phyloP scores from a whole-genome alignment of 352 stramenopile species.

The Phytophthora litchii region DNA sequence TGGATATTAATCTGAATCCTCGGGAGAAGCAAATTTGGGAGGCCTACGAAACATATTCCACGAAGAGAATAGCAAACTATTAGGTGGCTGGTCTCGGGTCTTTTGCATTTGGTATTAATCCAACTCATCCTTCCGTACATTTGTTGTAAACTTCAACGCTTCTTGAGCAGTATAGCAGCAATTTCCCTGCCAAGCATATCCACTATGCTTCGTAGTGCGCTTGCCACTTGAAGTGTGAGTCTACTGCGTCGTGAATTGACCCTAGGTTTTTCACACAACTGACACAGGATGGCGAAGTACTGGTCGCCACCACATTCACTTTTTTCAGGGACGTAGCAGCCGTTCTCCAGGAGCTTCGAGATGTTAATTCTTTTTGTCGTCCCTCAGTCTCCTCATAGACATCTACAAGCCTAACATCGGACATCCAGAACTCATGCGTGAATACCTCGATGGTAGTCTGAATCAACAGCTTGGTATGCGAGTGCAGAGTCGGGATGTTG shows the following conservation, averaged over 20 bases:
- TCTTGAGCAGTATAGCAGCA: no score
- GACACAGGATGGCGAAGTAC: conserved; percentile 94
- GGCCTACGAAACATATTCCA: background rate
- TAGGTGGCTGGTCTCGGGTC: no score
- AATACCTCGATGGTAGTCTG: conserved; percentile 90
- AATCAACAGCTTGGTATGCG: conserved; percentile 91
- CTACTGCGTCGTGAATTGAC: conserved; percentile 68
- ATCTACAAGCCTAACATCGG: conserved; percentile 52
- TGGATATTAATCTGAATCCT: background rate
- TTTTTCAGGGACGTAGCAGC: conserved; percentile 90
- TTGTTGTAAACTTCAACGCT: no score
- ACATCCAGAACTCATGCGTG: conserved; percentile 68
- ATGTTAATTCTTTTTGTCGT: conserved; percentile 60
- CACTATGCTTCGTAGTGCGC: no score
- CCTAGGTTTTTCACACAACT: conserved; percentile 90
- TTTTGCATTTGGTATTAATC: no score
- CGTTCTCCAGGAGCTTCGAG: conserved; percentile 90
- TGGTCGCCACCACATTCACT: conserved; percentile 93
- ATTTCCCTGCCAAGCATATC: no score
- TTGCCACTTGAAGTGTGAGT: no score
- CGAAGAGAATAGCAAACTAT: background rate
- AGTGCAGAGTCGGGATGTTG: conserved; percentile 79
- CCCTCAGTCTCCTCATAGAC: conserved; percentile 72
- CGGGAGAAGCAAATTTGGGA: background rate
- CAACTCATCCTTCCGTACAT: no score